Evolutionary conservation across 108 stramenopile genomes (phyloP).

Genomic region (Pseudonitzschia multiseries): DNA sequence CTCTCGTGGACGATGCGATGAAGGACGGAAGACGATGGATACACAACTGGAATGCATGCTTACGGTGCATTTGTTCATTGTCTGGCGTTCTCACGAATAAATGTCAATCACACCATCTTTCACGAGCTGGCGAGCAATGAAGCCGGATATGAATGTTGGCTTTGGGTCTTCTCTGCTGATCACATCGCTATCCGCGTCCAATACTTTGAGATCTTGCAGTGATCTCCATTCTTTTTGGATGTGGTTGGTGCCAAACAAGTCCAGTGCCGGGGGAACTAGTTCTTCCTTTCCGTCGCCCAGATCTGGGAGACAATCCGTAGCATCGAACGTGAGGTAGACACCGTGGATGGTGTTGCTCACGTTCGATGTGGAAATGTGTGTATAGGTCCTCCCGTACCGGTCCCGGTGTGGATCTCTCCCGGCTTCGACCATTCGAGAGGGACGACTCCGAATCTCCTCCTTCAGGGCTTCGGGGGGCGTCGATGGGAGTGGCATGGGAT

Average conservation of each 20-base stretch:
- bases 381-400: conserved; percentile 32
- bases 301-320: conserved; percentile 11
- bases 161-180: conserved; percentile 31
- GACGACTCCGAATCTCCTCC: conserved; percentile 30
- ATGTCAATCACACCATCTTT: conserved; percentile 33
- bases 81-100: not conserved
- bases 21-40: too few species aligned
- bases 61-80: not conserved
- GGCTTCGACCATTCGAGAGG: conserved; percentile 26
- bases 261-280: conserved; percentile 18
- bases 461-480: conserved; percentile 21
- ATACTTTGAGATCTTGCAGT: conserved; percentile 23
- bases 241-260: conserved; percentile 27
- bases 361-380: conserved; percentile 39
- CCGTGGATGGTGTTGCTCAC: conserved; percentile 46
- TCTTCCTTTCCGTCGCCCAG: conserved; percentile 1
- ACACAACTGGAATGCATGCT: not conserved
- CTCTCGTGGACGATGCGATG: too few species aligned
- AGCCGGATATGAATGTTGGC: conserved; percentile 37
- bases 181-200: not conserved
- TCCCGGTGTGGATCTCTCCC: conserved; percentile 36
- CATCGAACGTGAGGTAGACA: conserved; percentile 36
- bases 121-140: conserved; percentile 37
- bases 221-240: conserved; percentile 30
- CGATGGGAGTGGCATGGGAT: conserved; percentile 36